Conservation (phyloP, 495 filamentous ascomycete species). For the Aspergillus homomorphus region DNA sequence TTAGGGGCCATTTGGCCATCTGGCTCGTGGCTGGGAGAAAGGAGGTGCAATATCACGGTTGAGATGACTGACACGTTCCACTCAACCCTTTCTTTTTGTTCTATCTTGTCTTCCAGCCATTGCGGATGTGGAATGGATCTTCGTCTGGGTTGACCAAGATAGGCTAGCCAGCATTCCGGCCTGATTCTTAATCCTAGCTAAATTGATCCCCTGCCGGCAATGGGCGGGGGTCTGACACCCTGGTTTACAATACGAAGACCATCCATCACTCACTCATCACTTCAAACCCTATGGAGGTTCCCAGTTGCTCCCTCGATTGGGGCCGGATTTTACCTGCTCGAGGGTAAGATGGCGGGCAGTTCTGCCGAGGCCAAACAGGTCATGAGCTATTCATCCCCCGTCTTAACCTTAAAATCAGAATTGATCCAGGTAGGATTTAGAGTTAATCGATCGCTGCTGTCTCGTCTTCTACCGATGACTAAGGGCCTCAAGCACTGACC, state of each 20-base stretch:
- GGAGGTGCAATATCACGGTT: neutral
- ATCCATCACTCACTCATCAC: neutral
- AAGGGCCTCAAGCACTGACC: slow-evolving; percentile 5
- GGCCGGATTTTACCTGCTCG: neutral
- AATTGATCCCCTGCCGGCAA: neutral
- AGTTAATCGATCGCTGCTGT: slow-evolving; percentile 11
- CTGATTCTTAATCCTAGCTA: slow-evolving; percentile 2
- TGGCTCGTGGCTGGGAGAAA: neutral
- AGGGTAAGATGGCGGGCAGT: neutral
- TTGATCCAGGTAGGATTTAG: slow-evolving; percentile 17
- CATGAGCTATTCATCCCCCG: too few species aligned
- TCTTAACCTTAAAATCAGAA: too few species aligned
- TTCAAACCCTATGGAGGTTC: neutral
- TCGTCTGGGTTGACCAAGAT: neutral
- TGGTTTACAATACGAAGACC: neutral
- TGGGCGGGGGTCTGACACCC: neutral
- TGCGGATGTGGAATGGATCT: slow-evolving; percentile 10
- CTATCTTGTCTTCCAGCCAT: slow-evolving; percentile 1
- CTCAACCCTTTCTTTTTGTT: neutral
- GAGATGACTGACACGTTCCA: neutral
- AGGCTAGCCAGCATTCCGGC: slow-evolving; percentile 7
- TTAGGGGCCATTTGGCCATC: too few species aligned
- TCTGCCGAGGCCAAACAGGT: neutral
- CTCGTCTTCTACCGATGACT: slow-evolving; percentile 1
- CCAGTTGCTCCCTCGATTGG: neutral